Base-by-base conservation (phyloP, 2,329 filamentous ascomycete species). In the Cercospora berteroae region DNA sequence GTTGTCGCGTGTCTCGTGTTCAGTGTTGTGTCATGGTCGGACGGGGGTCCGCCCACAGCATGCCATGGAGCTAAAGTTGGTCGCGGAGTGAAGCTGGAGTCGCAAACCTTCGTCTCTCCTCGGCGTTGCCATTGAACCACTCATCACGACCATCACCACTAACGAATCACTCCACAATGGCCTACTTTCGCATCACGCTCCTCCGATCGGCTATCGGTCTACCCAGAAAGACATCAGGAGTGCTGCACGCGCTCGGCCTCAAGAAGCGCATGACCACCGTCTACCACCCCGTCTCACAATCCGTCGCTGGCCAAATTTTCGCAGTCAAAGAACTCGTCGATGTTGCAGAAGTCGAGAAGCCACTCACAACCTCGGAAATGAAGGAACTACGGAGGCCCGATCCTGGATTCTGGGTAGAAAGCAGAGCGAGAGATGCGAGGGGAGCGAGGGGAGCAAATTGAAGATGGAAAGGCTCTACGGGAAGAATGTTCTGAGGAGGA, bases 321-420 rank as follows among this genome's bases (percentile, higher is more conserved):
- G 90, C 90, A 80, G 93, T 97, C 74, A 97, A 97, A 84, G 94
- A 97, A 82, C 83, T 97, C 70, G 92, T 97, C 56, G 85, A 87
- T 63, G 93, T 97, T 39, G 83, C 88, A 72, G 93, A 96, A 81
- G 92, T 96, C 55, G 88, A 89, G 36, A 78, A 81, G 69, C 79
- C 85, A 33, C 78, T 92, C 80, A 89, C 84, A 7, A 87, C 88
- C 77, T 80, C 81, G 65, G 87, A 96, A 82, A 85, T 96, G 76
- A 88, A 88, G 81, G 86, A 85, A 61, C 83, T 87, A 80, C 83
- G 94, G 79, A 88, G 85, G 79, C 93, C 93, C 3, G 91, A 94
- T 69, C 83, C 85, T 1, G 94, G 94, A 1, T 97, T 93, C 76
- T 94, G 89, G 74, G 77, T 96, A 68, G 92, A 97, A 85, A 89